phyloP scores from a whole-genome alignment of 192 early-diverging fungal genomes.

The Backusella tarrabulga region DNA sequence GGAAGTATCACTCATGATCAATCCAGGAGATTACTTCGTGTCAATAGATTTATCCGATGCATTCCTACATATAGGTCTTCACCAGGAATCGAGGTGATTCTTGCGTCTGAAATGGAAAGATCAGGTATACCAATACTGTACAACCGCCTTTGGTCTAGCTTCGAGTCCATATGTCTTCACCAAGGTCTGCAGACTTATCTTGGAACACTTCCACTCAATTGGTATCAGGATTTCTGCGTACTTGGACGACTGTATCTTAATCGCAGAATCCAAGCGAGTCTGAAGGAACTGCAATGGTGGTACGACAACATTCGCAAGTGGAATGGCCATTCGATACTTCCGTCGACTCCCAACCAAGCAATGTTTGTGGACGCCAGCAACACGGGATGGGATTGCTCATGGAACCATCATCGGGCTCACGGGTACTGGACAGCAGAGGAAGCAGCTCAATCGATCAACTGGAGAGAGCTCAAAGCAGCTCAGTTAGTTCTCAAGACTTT shows the following conservation, averaged over 20 bases:
- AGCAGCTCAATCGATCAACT: slow-evolving; percentile 28
- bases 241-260: neutral
- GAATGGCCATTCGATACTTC: slow-evolving; percentile 30
- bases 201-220: neutral
- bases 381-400: slow-evolving; percentile 21
- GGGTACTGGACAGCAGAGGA: slow-evolving; percentile 20
- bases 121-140: neutral
- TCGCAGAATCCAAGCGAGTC: neutral
- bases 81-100: neutral
- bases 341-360: slow-evolving; percentile 13
- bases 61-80: neutral
- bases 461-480: slow-evolving; percentile 27
- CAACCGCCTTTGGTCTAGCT: neutral
- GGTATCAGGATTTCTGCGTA: neutral
- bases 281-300: slow-evolving; percentile 8
- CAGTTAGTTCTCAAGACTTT: neutral
- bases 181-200: neutral
- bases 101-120: neutral
- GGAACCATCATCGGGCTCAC: neutral
- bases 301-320: slow-evolving; percentile 2
- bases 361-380: slow-evolving; percentile 34
- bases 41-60: neutral
- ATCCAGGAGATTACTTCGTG: too few species aligned
- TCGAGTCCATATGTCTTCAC: neutral
- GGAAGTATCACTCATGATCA: too few species aligned